phyloP scores from a whole-genome alignment of 768 basidiomycete species.

The Russula compacta region DNA sequence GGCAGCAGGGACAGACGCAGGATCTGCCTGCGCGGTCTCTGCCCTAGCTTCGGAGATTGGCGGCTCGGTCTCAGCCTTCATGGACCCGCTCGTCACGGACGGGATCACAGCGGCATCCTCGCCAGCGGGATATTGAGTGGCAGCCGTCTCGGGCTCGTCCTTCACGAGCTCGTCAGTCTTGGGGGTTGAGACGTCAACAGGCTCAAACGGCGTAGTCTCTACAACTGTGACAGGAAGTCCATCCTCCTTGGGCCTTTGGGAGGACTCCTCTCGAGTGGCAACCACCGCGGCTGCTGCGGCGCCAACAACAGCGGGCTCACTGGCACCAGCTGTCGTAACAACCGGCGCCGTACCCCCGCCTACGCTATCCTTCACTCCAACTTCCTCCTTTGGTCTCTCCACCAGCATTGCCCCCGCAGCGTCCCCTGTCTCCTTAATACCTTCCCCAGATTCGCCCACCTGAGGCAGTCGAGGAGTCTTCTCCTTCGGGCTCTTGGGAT shows the following conservation, averaged over 20 bases:
- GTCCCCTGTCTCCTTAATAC: slow-evolving; percentile 27
- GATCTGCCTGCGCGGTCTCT: background rate
- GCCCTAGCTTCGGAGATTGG: slow-evolving; percentile 2
- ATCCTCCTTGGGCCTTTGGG: slow-evolving; percentile 9
- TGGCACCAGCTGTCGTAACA: slow-evolving; percentile 19
- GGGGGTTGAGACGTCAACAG: slow-evolving; percentile 13
- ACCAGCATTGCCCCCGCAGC: slow-evolving; percentile 13
- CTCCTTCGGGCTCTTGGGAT: slow-evolving; percentile 26
- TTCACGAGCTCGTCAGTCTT: slow-evolving; percentile 18
- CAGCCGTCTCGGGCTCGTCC: slow-evolving; percentile 7
- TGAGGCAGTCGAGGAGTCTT: slow-evolving; percentile 29
- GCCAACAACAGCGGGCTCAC: slow-evolving; percentile 15
- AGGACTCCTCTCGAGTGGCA: background rate
- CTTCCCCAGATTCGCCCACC: slow-evolving; percentile 66
- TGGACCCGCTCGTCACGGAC: slow-evolving; percentile 27
- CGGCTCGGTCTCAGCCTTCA: slow-evolving; percentile 16
- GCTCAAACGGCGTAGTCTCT: slow-evolving; percentile 13
- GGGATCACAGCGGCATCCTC: slow-evolving; percentile 19
- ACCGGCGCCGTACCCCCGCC: background rate
- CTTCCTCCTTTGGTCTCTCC: slow-evolving; percentile 13
- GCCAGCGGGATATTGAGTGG: background rate
- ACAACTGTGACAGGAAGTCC: slow-evolving; percentile 17
- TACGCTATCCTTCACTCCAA: background rate
- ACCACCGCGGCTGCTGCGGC: background rate
- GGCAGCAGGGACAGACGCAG: background rate